phyloP scores from a whole-genome alignment of 2,329 filamentous ascomycete species.

The Cercospora sp. region DNA sequence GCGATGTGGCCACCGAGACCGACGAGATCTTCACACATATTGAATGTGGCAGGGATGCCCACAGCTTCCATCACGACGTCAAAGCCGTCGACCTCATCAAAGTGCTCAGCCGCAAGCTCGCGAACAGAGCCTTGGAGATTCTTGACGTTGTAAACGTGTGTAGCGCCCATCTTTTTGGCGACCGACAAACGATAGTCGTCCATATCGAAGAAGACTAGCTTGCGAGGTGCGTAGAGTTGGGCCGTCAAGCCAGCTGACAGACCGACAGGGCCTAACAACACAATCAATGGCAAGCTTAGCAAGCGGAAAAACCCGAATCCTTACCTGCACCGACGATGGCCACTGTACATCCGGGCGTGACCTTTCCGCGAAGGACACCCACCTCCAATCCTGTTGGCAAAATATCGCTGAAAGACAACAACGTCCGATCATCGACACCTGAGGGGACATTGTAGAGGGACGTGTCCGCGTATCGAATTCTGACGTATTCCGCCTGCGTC shows the following conservation, averaged over 20 bases:
- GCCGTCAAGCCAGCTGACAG: conserved; percentile 57
- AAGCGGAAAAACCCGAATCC: background rate
- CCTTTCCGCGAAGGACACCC: conserved; percentile 54
- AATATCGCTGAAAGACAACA: conserved; percentile 58
- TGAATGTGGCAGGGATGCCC: conserved; percentile 54
- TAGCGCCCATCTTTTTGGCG: conserved; percentile 53
- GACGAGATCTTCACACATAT: conserved; percentile 56
- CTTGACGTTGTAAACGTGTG: conserved; percentile 46
- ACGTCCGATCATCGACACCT: conserved; percentile 44
- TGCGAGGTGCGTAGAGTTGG: conserved; percentile 55
- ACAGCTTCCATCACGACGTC: conserved; percentile 62
- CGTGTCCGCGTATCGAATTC: conserved; percentile 53
- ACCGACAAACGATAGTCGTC: conserved; percentile 51
- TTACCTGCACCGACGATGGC: conserved; percentile 53
- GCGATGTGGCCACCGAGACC: conserved; percentile 56
- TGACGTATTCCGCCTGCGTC: conserved; percentile 59
- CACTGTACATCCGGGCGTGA: conserved; percentile 55
- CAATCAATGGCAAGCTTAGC: background rate
- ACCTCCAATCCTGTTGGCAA: conserved; percentile 59
- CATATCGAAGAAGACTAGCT: conserved; percentile 55
- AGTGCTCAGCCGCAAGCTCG: conserved; percentile 46
- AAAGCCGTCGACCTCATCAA: conserved; percentile 52
- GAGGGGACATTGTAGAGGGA: conserved; percentile 50
- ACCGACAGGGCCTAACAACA: conserved; percentile 52
- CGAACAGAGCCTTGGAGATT: conserved; percentile 37